Evolutionary conservation across 371 early-diverging fungal genomes (phyloP), one percentile per base, ranked within the genome.

Genomic region (Mucor mucedo): DNA sequence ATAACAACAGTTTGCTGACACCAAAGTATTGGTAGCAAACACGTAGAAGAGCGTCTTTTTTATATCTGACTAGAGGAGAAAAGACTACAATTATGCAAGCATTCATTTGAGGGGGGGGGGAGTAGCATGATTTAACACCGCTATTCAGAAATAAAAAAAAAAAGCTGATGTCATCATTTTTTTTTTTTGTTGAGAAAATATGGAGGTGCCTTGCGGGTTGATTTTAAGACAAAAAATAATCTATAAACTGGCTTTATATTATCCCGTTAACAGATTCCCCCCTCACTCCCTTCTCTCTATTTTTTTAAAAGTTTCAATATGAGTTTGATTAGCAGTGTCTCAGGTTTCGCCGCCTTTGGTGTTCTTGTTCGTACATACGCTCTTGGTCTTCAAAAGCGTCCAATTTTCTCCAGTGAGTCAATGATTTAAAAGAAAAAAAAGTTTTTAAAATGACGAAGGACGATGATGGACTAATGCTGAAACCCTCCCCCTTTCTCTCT

Each of bases 271-370:
- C 49, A 49, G n/a, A 39, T 49, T 47, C 30, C 52, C 49, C 27
- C 39, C 60, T 40, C 59, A 27, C 62, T 55, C 63, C 49, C 49
- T 49, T 52, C 63, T 63, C 41, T 62, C 21, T 1, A 21, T 0
- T 21, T 21, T 21, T 40, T 60, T 41, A 38, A 52, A 21, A 38
- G 41, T 27, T 40, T 10, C 52, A 70, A 39, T 40, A 80, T 81
- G 81, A 75, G 73, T 71, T 64, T 81, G 53, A 68, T 78, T 54
- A 66, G 71, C 63, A 76, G 77, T 63, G 78, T 79, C 64, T 74
- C 82, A 60, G 82, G 82, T 52, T 82, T 82, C 58, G 82, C 82
- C 42, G 76, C 78, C 52, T 75, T 82, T 52, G 82, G 82, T 73
- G 78, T 82, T 48, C 76, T 77, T 60, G 79, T 82, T 47, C 82